Percentiles rank a stretch among this genome's conserved stretches.
These are phyloP conservation scores for Mortierella sp. DNA, from an alignment of 371 early-diverging fungal genomes.

Conservation along the genomic window DNA sequence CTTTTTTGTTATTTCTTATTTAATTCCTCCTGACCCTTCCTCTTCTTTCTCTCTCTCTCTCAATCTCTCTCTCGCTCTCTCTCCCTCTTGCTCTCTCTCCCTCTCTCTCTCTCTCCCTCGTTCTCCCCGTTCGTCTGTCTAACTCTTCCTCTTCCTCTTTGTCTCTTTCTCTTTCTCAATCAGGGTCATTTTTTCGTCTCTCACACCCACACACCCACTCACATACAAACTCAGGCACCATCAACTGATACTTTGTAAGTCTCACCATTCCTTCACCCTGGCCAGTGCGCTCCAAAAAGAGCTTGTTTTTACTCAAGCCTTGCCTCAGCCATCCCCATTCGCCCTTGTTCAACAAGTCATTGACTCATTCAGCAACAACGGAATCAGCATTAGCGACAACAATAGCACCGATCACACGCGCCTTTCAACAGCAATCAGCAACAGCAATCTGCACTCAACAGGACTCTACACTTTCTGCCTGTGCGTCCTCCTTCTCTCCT, in stretches of 20 bases:
- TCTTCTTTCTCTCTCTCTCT: background rate
- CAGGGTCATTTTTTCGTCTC: background rate
- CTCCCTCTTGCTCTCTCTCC: background rate
- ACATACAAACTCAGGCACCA: conserved; percentile 6
- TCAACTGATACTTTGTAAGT: background rate
- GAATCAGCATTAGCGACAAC: background rate
- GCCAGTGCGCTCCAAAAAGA: background rate
- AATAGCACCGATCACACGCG: background rate
- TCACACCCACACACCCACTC: too few relatives aligned
- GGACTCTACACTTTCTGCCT: background rate
- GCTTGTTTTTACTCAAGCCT: background rate
- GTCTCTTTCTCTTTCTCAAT: background rate
- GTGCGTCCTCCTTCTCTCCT: background rate
- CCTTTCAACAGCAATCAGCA: background rate
- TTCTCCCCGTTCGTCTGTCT: too few relatives aligned
- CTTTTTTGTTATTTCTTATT: background rate
- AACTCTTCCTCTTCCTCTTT: background rate
- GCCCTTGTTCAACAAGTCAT: background rate
- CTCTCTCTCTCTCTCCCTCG: background rate
- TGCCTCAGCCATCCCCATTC: background rate
- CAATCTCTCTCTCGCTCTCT: background rate
- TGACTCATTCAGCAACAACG: background rate
- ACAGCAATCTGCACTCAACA: background rate
- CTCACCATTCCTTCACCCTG: background rate
- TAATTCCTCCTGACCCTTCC: background rate